Conservation (phyloP, 495 filamentous ascomycete species). For the Neurospora terricola region DNA sequence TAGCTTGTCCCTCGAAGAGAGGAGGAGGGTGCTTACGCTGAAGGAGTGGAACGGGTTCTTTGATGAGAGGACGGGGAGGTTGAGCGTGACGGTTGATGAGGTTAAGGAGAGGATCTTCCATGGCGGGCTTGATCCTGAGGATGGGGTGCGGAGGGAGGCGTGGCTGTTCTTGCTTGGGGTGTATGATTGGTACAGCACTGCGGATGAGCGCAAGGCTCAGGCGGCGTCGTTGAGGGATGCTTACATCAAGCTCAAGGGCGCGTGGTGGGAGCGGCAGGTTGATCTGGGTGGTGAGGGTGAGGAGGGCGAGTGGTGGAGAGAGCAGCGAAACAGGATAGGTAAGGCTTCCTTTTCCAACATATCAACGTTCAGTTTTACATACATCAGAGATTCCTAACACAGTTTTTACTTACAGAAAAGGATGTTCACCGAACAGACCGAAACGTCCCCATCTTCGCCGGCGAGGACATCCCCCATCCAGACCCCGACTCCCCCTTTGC, state of each 20-base stretch:
- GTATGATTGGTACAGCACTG: slow-evolving; percentile 79
- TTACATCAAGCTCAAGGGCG: slow-evolving; percentile 85
- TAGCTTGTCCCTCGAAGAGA: slow-evolving; percentile 58
- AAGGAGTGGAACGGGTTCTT: slow-evolving; percentile 87
- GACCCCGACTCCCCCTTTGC: slow-evolving; percentile 95
- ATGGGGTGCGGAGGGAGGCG: slow-evolving; percentile 88
- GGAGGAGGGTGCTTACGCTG: slow-evolving; percentile 64
- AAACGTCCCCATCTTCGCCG: slow-evolving; percentile 82
- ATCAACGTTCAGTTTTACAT: background rate
- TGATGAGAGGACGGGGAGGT: slow-evolving; percentile 56
- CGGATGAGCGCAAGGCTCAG: slow-evolving; percentile 68
- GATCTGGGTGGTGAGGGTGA: slow-evolving; percentile 66
- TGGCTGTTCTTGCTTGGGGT: slow-evolving; percentile 93
- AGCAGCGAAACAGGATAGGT: slow-evolving; percentile 91
- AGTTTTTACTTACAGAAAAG: slow-evolving; percentile 59
- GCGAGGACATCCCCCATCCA: slow-evolving; percentile 96
- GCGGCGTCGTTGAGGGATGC: slow-evolving; percentile 83
- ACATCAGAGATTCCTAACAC: slow-evolving; percentile 6
- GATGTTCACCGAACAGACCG: slow-evolving; percentile 97
- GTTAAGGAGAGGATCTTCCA: slow-evolving; percentile 96
- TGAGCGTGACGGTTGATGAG: slow-evolving; percentile 75
- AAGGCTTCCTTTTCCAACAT: slow-evolving; percentile 21
- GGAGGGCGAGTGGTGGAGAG: slow-evolving; percentile 87
- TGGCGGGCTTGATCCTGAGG: slow-evolving; percentile 79
- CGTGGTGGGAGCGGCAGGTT: slow-evolving; percentile 93